Conservation (phyloP, 208 protist species). For the Trypanosoma lewisi region DNA sequence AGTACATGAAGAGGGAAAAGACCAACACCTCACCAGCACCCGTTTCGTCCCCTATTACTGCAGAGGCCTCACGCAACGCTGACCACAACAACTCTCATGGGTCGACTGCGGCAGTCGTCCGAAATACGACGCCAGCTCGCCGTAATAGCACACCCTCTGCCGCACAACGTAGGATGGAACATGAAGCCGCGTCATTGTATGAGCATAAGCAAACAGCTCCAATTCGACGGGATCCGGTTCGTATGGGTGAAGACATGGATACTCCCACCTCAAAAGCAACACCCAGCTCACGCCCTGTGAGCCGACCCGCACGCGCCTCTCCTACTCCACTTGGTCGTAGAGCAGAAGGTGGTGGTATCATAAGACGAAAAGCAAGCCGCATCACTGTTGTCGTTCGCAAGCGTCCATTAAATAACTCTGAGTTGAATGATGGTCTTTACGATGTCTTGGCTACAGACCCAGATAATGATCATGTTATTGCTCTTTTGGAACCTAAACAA, state of each 20-base stretch:
- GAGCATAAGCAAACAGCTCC: constrained; percentile 28
- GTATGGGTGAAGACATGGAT: constrained; percentile 35
- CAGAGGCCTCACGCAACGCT: constrained; percentile 15
- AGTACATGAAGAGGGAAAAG: constrained; percentile 84
- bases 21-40: constrained; percentile 14
- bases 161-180: constrained; percentile 19
- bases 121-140: constrained; percentile 34
- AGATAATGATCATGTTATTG: constrained; percentile 74
- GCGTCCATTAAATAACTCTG: constrained; percentile 80
- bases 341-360: constrained; percentile 27
- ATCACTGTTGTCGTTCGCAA: constrained; percentile 92
- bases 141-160: constrained; percentile 26
- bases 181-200: constrained; percentile 26
- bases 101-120: constrained; percentile 10
- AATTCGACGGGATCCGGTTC: constrained; percentile 48
- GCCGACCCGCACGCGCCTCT: constrained; percentile 51
- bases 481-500: constrained; percentile 84
- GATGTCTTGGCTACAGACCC: constrained; percentile 90
- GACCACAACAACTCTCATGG: constrained; percentile 17
- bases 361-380: constrained; percentile 56
- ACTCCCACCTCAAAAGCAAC: constrained; percentile 23
- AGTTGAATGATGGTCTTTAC: constrained; percentile 73
- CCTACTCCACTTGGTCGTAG: constrained; percentile 57
- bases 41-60: neutral
- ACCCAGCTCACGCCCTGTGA: constrained; percentile 60